Conservation (phyloP, 2,329 filamentous ascomycete species). For the Scedosporium aurantiacum region DNA sequence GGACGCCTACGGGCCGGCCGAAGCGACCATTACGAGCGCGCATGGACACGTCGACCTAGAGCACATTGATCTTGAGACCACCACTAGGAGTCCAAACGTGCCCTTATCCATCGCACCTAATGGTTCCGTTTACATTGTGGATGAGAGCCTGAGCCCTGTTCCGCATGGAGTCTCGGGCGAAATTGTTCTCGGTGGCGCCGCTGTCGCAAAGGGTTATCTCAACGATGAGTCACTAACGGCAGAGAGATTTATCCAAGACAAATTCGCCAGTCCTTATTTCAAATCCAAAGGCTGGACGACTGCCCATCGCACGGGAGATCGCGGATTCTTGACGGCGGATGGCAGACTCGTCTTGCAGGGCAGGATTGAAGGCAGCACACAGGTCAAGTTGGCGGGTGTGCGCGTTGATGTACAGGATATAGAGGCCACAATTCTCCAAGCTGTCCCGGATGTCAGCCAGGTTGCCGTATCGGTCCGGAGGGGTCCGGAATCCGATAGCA, state of each 20-base stretch:
- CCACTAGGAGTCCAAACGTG: not conserved
- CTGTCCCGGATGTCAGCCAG: conserved; percentile 12
- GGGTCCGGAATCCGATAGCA: not conserved
- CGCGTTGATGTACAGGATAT: conserved; percentile 35
- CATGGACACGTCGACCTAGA: not conserved
- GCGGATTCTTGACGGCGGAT: conserved; percentile 20
- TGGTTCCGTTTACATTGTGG: conserved; percentile 29
- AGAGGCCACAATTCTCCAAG: conserved; percentile 13
- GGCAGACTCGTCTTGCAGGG: conserved; percentile 24
- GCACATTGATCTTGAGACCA: not conserved
- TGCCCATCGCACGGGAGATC: conserved; percentile 30
- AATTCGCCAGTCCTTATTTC: conserved; percentile 8
- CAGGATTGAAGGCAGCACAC: conserved; percentile 28
- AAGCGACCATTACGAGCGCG: conserved; percentile 7
- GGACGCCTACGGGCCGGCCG: conserved; percentile 20
- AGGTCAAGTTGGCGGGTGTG: conserved; percentile 33
- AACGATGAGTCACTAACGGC: conserved; percentile 13
- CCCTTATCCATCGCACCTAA: conserved; percentile 13
- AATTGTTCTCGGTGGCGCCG: conserved; percentile 22
- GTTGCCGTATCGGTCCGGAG: conserved; percentile 14
- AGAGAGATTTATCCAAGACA: conserved; percentile 11
- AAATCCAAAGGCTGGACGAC: conserved; percentile 11
- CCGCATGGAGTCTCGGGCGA: conserved; percentile 13
- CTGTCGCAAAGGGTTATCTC: conserved; percentile 30
- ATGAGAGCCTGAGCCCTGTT: conserved; percentile 15